These are phyloP conservation scores for Cornus florida DNA, from an alignment of 148 eudicot genomes.

Conservation along the genomic window DNA sequence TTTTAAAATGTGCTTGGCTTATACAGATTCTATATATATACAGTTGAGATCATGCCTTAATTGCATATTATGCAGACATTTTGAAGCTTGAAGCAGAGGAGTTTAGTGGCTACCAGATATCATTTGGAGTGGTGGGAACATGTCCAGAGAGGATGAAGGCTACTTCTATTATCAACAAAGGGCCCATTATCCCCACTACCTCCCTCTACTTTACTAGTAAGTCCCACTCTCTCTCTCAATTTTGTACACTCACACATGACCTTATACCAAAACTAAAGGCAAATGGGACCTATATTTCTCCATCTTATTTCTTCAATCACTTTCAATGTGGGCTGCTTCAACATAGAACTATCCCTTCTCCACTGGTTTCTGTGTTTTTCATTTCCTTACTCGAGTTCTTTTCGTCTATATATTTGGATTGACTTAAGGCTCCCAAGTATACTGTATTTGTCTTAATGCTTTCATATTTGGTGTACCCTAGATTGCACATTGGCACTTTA, in stretches of 20 bases:
- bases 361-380: constrained; percentile 14
- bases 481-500: constrained; percentile 8
- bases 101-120: not conserved
- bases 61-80: no score
- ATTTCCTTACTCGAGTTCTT: not conserved
- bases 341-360: not conserved
- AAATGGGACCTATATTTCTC: constrained; percentile 26
- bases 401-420: constrained; percentile 6
- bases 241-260: not conserved
- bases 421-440: constrained; percentile 5
- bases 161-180: constrained; percentile 28
- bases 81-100: no score
- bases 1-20: not conserved
- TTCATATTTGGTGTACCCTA: constrained; percentile 4
- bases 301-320: constrained; percentile 17
- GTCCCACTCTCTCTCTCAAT: constrained; percentile 4
- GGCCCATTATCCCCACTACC: constrained; percentile 21
- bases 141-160: constrained; percentile 42
- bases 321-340: constrained; percentile 11
- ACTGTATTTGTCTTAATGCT: constrained; percentile 15
- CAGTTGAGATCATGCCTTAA: not conserved
- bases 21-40: not conserved
- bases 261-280: constrained; percentile 12
- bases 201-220: constrained; percentile 20
- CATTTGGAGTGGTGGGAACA: constrained; percentile 17